Conservation (phyloP, 2,329 filamentous ascomycete genomes). For the Apiospora aurea region DNA sequence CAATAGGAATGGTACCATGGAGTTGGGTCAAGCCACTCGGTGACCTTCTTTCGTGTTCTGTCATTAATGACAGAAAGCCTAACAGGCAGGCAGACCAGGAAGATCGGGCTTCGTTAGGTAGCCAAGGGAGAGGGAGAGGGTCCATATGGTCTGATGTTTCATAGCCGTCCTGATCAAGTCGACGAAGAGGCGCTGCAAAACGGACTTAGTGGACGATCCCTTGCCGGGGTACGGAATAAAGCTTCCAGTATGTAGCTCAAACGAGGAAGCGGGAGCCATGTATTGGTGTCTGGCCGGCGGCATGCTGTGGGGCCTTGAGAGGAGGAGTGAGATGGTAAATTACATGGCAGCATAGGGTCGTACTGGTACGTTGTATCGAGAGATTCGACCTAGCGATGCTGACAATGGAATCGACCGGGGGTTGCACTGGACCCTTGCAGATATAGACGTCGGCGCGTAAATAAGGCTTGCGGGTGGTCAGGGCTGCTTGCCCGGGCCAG, state of each 20-base stretch:
- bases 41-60: not conserved
- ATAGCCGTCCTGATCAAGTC: conserved; percentile 7
- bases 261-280: conserved; percentile 8
- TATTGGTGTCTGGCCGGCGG: conserved; percentile 4
- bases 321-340: conserved; percentile 21
- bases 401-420: conserved; percentile 22
- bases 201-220: conserved; percentile 1
- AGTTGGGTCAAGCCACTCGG: conserved; percentile 23
- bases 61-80: conserved; percentile 22
- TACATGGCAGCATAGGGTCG: conserved; percentile 14
- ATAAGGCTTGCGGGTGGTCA: conserved; percentile 54
- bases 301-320: not conserved
- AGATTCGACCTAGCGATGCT: conserved; percentile 25
- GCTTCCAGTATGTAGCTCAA: conserved; percentile 10
- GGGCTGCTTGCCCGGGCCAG: conserved; percentile 37
- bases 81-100: not conserved
- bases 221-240: conserved; percentile 13
- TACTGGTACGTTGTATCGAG: conserved; percentile 24
- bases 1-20: conserved; percentile 9
- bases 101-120: not conserved
- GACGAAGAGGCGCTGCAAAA: not conserved
- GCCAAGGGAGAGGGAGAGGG: not conserved
- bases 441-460: conserved; percentile 58
- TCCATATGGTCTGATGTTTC: not conserved
- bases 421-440: conserved; percentile 46